Percentiles rank a stretch among this genome's conserved stretches.
These are phyloP conservation scores for Gliomastix tumulicola DNA, from an alignment of 2,329 filamentous ascomycete species.

Conservation along the genomic window DNA sequence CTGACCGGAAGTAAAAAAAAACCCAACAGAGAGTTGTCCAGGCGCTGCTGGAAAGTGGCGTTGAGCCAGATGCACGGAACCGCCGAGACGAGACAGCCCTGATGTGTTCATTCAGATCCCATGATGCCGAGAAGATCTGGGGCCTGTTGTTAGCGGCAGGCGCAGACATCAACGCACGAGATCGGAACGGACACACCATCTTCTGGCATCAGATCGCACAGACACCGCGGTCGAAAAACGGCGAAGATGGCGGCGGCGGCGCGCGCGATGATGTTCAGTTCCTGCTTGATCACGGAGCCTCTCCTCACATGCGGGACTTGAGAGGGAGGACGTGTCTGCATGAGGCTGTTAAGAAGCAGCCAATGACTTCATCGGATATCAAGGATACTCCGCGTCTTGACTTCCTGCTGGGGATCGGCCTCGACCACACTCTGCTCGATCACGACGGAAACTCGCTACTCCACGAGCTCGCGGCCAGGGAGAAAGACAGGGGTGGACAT, in stretches of 20 bases:
- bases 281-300: neutral
- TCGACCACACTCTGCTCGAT: neutral
- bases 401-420: neutral
- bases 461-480: neutral
- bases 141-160: neutral
- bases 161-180: neutral
- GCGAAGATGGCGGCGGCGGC: neutral
- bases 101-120: neutral
- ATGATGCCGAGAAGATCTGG: neutral
- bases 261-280: neutral
- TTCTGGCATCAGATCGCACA: neutral
- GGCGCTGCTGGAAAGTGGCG: neutral
- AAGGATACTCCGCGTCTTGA: neutral
- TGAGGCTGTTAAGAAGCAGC: conserved; percentile 1
- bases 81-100: neutral
- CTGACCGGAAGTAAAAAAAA: neutral
- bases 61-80: neutral
- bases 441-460: neutral
- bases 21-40: neutral
- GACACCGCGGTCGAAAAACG: neutral
- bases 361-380: neutral
- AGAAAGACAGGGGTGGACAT: neutral
- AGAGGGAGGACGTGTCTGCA: conserved; percentile 2
- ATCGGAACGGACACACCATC: neutral
- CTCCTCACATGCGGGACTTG: neutral